Conservation (phyloP, 2,329 filamentous ascomycete genomes). For the Lasiodiplodia theobromae region DNA sequence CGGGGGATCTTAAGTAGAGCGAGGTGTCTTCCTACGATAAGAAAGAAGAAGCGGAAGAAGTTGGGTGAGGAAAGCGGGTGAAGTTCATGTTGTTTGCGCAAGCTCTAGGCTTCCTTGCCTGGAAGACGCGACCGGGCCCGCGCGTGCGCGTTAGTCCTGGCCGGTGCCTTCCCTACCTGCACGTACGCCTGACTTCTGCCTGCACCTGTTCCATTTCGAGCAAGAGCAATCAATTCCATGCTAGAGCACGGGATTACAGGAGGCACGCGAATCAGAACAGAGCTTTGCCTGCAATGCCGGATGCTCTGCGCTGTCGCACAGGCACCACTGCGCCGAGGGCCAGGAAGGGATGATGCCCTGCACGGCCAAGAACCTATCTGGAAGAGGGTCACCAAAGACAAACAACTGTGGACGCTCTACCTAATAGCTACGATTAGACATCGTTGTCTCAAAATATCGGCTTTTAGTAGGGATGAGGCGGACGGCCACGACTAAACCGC, state of each 20-base stretch:
- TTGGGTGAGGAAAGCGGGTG: slow-evolving; percentile 2
- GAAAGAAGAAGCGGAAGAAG: slow-evolving; percentile 3
- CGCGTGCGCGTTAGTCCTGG: slow-evolving; percentile 11
- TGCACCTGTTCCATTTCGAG: neutral
- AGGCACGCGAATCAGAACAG: neutral
- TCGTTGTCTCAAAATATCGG: neutral
- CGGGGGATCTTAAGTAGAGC: neutral
- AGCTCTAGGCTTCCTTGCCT: slow-evolving; percentile 14
- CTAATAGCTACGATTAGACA: neutral
- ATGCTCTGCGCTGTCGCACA: neutral
- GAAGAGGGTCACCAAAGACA: neutral
- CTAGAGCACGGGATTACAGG: neutral
- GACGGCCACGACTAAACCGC: slow-evolving; percentile 5
- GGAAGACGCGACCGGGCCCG: slow-evolving; percentile 13
- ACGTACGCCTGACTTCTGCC: neutral
- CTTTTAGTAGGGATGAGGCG: neutral
- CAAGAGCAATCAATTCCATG: neutral
- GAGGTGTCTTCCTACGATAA: neutral
- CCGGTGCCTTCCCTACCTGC: neutral
- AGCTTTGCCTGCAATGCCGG: neutral
- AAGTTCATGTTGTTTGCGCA: slow-evolving; percentile 23
- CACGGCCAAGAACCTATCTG: neutral
- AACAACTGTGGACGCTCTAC: neutral
- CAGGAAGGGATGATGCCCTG: neutral
- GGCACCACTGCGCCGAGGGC: neutral